Conservation (phyloP, 345 rosid species). For the Alliaria petiolata region DNA sequence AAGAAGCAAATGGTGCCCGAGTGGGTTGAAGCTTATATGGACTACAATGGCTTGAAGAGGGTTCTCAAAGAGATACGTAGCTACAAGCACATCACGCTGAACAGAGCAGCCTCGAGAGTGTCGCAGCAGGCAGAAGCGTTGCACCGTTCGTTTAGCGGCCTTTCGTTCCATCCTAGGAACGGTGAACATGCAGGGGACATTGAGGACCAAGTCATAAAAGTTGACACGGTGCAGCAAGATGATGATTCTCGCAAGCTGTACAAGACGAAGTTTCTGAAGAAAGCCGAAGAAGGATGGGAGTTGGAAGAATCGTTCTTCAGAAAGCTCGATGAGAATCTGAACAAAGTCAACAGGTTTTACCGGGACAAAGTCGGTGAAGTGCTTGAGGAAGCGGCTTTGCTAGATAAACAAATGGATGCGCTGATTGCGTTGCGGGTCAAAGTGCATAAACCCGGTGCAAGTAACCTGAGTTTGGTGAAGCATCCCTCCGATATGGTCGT, state of each 20-base stretch:
- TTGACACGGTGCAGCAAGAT: slow-evolving; percentile 30
- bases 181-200: slow-evolving; percentile 29
- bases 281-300: slow-evolving; percentile 44
- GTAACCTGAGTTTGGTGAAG: slow-evolving; percentile 15
- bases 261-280: slow-evolving; percentile 42
- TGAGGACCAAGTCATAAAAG: slow-evolving; percentile 57
- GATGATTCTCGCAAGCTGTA: slow-evolving; percentile 34
- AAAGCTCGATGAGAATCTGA: slow-evolving; percentile 66
- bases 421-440: slow-evolving; percentile 52
- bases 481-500: slow-evolving; percentile 17
- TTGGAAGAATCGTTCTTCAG: slow-evolving; percentile 45
- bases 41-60: slow-evolving; percentile 51
- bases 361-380: slow-evolving; percentile 51
- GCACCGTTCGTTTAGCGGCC: slow-evolving; percentile 46
- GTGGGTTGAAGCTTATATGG: slow-evolving; percentile 69
- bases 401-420: slow-evolving; percentile 67
- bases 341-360: slow-evolving; percentile 57
- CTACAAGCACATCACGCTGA: slow-evolving; percentile 34
- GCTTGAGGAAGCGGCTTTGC: slow-evolving; percentile 43
- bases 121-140: slow-evolving; percentile 32
- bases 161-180: slow-evolving; percentile 20
- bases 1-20: slow-evolving; percentile 69
- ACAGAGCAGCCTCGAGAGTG: slow-evolving; percentile 28
- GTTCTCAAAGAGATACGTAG: slow-evolving; percentile 35
- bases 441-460: slow-evolving; percentile 31